Evolutionary conservation across 257 asterid species (phyloP).

Genomic region (Lantana camara): DNA sequence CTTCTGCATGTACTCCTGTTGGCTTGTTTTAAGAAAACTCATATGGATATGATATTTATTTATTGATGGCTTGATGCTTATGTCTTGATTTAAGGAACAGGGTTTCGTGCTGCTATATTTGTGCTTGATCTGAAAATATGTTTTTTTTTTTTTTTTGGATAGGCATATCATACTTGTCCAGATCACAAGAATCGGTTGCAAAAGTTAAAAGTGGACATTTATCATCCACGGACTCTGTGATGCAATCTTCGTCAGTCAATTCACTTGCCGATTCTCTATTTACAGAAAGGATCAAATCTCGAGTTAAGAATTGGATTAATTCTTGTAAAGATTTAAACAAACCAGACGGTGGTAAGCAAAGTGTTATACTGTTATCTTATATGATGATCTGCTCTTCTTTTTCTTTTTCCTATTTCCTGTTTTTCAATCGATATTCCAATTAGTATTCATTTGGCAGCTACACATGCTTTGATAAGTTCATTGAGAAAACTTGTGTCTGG

Average conservation of each 20-base stretch:
- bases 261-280: constrained; percentile 90
- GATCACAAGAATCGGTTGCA: constrained; percentile 73
- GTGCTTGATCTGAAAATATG: constrained; percentile 19
- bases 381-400: not conserved
- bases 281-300: constrained; percentile 64
- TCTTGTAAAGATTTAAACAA: constrained; percentile 49
- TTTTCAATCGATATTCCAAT: constrained; percentile 16
- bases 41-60: not conserved
- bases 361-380: constrained; percentile 21
- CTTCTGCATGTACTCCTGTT: not conserved
- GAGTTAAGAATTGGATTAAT: constrained; percentile 72
- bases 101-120: constrained; percentile 14
- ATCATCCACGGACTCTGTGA: constrained; percentile 26
- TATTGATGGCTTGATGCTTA: no score
- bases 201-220: constrained; percentile 50
- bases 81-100: no score
- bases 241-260: constrained; percentile 43
- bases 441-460: constrained; percentile 28
- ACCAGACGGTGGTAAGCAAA: constrained; percentile 68
- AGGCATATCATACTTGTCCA: constrained; percentile 95
- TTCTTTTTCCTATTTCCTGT: not conserved
- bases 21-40: not conserved
- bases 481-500: constrained; percentile 69
- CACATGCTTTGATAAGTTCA: constrained; percentile 68
- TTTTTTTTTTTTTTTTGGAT: constrained; percentile 32